Evolutionary conservation across 768 basidiomycete species (phyloP).

Genomic region (Lentinula lateritia): DNA sequence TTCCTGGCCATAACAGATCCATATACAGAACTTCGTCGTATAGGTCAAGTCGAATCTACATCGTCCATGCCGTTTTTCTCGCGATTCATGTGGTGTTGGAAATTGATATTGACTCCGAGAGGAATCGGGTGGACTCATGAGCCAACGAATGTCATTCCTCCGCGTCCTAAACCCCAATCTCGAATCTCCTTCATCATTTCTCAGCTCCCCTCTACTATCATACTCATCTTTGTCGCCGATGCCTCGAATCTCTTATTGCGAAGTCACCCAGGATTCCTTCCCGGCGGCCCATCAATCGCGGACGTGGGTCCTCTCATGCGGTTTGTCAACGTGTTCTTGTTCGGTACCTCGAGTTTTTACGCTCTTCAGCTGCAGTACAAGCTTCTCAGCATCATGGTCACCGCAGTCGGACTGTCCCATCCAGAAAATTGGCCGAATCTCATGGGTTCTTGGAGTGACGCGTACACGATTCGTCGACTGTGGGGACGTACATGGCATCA

Average conservation of each 20-base stretch:
- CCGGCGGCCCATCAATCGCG: conserved; percentile 11
- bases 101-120: conserved; percentile 24
- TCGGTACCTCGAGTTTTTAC: conserved; percentile 14
- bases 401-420: conserved; percentile 13
- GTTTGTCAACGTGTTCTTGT: conserved; percentile 15
- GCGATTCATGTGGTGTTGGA: conserved; percentile 24
- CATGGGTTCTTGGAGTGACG: conserved; percentile 22
- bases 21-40: conserved; percentile 15
- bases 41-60: conserved; percentile 11
- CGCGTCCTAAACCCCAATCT: conserved; percentile 10
- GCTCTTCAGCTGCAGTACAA: conserved; percentile 11
- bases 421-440: conserved; percentile 23
- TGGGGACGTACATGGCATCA: conserved; percentile 28
- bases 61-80: conserved; percentile 10
- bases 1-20: conserved; percentile 22
- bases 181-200: conserved; percentile 18
- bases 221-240: conserved; percentile 13
- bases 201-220: conserved; percentile 10
- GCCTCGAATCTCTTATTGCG: conserved; percentile 8
- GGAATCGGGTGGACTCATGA: conserved; percentile 31
- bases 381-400: conserved; percentile 6
- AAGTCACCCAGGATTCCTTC: conserved; percentile 9
- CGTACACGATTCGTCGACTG: conserved; percentile 25
- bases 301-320: conserved; percentile 11
- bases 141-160: conserved; percentile 14